These are phyloP conservation scores for Thoreauomyces humboldtii DNA, from an alignment of 192 early-diverging fungal species.

Conservation along the genomic window DNA sequence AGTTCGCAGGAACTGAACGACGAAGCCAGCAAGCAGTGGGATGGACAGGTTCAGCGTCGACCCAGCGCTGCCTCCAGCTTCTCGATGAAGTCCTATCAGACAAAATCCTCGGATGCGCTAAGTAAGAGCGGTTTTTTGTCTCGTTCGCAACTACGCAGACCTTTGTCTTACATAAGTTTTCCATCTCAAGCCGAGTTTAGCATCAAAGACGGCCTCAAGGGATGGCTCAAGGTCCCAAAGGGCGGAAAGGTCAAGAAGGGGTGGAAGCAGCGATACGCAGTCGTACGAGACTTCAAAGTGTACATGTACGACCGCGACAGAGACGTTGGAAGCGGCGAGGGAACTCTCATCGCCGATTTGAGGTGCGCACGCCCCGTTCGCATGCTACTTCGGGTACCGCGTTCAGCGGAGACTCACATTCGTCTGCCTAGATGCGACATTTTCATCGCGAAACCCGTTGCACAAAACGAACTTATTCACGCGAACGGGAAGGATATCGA, in stretches of 20 bases:
- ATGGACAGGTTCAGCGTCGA: background rate
- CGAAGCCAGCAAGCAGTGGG: slow-evolving; percentile 1
- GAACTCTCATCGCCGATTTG: slow-evolving; percentile 38
- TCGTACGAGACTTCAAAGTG: slow-evolving; percentile 37
- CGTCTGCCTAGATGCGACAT: slow-evolving; percentile 37
- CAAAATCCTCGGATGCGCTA: slow-evolving; percentile 29
- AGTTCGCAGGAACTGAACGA: background rate
- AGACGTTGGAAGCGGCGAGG: slow-evolving; percentile 31
- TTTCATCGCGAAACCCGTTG: slow-evolving; percentile 40
- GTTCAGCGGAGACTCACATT: background rate
- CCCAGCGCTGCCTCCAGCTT: slow-evolving; percentile 8
- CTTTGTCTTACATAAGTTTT: no score
- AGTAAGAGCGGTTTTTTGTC: slow-evolving; percentile 1
- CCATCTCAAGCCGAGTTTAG: slow-evolving; percentile 28
- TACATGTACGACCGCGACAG: slow-evolving; percentile 43
- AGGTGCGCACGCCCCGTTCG: no score
- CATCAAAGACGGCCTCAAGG: slow-evolving; percentile 28
- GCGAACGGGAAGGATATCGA: slow-evolving; percentile 49
- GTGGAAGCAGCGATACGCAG: slow-evolving; percentile 41
- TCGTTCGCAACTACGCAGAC: no score
- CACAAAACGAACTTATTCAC: slow-evolving; percentile 56
- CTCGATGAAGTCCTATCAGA: slow-evolving; percentile 25
- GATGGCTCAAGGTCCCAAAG: slow-evolving; percentile 52
- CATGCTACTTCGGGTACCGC: no score
- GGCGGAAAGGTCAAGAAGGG: slow-evolving; percentile 52